Percentiles rank a stretch among this genome's conserved stretches.
These are phyloP conservation scores for Gaeumannomyces sp. DNA, from an alignment of 2,329 filamentous ascomycete species.

Conservation along the genomic window DNA sequence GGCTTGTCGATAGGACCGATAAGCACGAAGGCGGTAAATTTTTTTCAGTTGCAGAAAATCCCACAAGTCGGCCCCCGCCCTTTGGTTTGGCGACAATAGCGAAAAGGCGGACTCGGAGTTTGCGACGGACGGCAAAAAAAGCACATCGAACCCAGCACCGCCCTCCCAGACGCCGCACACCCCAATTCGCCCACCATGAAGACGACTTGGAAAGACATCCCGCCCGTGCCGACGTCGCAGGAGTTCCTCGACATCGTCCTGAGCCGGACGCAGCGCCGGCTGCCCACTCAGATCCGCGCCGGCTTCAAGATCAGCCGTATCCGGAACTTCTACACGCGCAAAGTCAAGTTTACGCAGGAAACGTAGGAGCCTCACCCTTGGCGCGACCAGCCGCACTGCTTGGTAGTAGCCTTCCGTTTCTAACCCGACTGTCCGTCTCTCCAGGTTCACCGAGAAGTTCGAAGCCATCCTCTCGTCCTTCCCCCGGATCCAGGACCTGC, in stretches of 20 bases:
- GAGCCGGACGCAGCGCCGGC: constrained; percentile 82
- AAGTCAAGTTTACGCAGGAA: constrained; percentile 97
- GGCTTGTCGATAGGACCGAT: neutral
- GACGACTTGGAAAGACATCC: constrained; percentile 60
- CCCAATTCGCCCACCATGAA: constrained; percentile 14
- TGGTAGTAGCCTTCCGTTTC: neutral
- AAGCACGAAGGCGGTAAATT: constrained; percentile 4
- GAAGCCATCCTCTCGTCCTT: constrained; percentile 87
- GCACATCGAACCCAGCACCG: neutral
- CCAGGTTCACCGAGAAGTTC: constrained; percentile 78
- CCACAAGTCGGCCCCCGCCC: constrained; percentile 3
- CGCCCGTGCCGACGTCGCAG: constrained; percentile 82
- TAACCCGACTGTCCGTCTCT: neutral
- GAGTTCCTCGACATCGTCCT: constrained; percentile 98
- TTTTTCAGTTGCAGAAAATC: constrained; percentile 5
- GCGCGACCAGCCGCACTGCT: neutral
- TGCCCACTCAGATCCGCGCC: constrained; percentile 84
- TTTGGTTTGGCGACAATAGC: neutral
- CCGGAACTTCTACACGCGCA: constrained; percentile 86
- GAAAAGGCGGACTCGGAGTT: constrained; percentile 5
- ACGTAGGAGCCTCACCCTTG: constrained; percentile 37
- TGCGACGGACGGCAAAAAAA: constrained; percentile 7
- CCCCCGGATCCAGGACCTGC: constrained; percentile 86
- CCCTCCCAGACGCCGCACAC: neutral
- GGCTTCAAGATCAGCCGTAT: constrained; percentile 97